A percentile compares a stretch with the other conserved stretches of the same genome.
These are phyloP conservation scores for Pythium myriotylum DNA, from an alignment of 352 stramenopile genomes.

Conservation along the genomic window DNA sequence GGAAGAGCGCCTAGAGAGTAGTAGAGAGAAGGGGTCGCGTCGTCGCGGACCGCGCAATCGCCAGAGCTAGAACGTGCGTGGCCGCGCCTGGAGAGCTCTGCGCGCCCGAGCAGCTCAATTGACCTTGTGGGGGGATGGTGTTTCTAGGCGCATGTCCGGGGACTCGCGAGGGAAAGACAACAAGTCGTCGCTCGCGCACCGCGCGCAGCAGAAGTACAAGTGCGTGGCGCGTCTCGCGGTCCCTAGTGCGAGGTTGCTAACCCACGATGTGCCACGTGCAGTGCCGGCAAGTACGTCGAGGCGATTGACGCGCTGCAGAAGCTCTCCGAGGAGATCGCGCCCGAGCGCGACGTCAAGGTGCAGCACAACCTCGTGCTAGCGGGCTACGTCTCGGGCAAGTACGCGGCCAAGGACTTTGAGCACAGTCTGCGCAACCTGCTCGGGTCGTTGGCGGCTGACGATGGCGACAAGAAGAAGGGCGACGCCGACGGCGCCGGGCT, in stretches of 20 bases:
- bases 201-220: conserved; percentile 89
- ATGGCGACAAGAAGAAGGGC: conserved; percentile 49
- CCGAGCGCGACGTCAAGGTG: conserved; percentile 78
- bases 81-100: too few relatives aligned
- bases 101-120: too few relatives aligned
- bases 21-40: too few relatives aligned
- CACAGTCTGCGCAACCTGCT: conserved; percentile 65
- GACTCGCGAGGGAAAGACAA: conserved; percentile 75
- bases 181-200: conserved; percentile 86
- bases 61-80: not conserved
- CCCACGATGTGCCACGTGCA: too few relatives aligned
- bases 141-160: conserved; percentile 57
- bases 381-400: conserved; percentile 63
- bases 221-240: too few relatives aligned
- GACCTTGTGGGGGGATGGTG: too few relatives aligned
- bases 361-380: conserved; percentile 84
- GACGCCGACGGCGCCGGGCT: conserved; percentile 31
- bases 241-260: too few relatives aligned
- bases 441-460: conserved; percentile 34
- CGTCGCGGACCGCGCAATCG: too few relatives aligned
- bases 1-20: too few relatives aligned
- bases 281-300: conserved; percentile 84
- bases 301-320: conserved; percentile 84
- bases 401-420: conserved; percentile 74
- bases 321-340: conserved; percentile 79